Evolutionary conservation across 139 green algal species (phyloP).

Genomic region (Chlamydomonas eustigma): DNA sequence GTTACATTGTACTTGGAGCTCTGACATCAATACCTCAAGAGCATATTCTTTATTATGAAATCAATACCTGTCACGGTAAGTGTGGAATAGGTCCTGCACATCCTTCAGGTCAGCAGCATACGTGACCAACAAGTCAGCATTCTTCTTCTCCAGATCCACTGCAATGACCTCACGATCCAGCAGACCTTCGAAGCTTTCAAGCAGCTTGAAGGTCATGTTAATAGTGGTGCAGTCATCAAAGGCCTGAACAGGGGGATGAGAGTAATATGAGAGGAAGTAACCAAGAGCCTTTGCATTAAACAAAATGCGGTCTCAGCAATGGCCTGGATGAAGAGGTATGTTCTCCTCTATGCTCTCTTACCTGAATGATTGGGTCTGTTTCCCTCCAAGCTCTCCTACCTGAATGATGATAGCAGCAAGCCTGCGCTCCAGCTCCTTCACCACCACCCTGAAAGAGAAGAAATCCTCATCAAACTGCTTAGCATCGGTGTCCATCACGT

Average conservation of each 20-base stretch:
- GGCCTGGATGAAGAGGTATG: too few species aligned
- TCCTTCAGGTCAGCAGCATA: slow-evolving; percentile 64
- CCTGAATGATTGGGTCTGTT: slow-evolving; percentile 73
- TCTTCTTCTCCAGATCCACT: slow-evolving; percentile 71
- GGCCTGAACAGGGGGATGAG: slow-evolving; percentile 55
- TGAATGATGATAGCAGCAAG: slow-evolving; percentile 79
- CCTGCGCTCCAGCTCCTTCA: slow-evolving; percentile 80
- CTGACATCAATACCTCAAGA: too few species aligned
- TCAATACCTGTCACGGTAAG: slow-evolving; percentile 20
- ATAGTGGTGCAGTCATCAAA: slow-evolving; percentile 83
- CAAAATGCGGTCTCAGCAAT: too few species aligned
- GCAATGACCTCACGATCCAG: slow-evolving; percentile 81
- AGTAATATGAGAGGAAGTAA: too few species aligned
- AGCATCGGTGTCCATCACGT: slow-evolving; percentile 75
- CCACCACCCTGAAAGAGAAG: slow-evolving; percentile 53
- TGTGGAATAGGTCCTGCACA: slow-evolving; percentile 63
- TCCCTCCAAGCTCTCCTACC: slow-evolving; percentile 26
- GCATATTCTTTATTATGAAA: too few species aligned
- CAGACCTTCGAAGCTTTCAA: slow-evolving; percentile 85
- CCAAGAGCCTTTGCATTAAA: too few species aligned
- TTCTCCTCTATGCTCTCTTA: too few species aligned
- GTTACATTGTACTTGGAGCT: too few species aligned
- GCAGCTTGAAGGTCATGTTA: slow-evolving; percentile 82
- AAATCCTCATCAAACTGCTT: slow-evolving; percentile 74
- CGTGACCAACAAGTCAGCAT: slow-evolving; percentile 51